These are phyloP conservation scores for Phytophthora aleatoria DNA, from an alignment of 352 stramenopile genomes.

Conservation along the genomic window DNA sequence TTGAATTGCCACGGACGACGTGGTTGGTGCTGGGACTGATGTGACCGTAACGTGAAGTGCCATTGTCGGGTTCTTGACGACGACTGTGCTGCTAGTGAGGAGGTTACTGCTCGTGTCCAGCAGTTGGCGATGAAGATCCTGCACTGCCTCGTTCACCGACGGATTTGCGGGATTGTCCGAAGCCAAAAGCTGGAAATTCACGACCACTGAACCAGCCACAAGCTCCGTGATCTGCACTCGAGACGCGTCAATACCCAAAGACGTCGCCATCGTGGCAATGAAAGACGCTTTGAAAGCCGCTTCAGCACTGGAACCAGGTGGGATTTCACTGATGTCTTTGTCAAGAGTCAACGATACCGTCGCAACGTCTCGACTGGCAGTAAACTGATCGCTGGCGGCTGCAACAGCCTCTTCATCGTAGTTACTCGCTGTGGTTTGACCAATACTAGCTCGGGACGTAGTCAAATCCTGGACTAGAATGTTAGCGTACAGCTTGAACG, in stretches of 20 bases:
- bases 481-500: constrained; percentile 56
- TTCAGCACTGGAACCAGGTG: constrained; percentile 54
- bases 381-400: constrained; percentile 39
- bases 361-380: constrained; percentile 51
- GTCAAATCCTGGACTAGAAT: constrained; percentile 48
- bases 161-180: constrained; percentile 53
- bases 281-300: constrained; percentile 56
- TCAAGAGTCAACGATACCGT: constrained; percentile 58
- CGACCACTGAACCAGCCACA: constrained; percentile 61
- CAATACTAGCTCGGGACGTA: constrained; percentile 11
- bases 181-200: constrained; percentile 62
- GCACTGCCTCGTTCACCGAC: constrained; percentile 50
- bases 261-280: constrained; percentile 32
- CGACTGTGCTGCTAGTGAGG: constrained; percentile 33
- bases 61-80: constrained; percentile 36
- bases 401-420: constrained; percentile 41
- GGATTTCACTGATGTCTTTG: constrained; percentile 63
- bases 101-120: constrained; percentile 43
- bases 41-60: constrained; percentile 42
- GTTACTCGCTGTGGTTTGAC: constrained; percentile 5
- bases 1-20: constrained; percentile 38
- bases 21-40: constrained; percentile 12
- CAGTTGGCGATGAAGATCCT: constrained; percentile 51
- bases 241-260: constrained; percentile 52
- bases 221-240: constrained; percentile 60